phyloP scores from a whole-genome alignment of 352 stramenopile species.

The Pythium phragmitis region DNA sequence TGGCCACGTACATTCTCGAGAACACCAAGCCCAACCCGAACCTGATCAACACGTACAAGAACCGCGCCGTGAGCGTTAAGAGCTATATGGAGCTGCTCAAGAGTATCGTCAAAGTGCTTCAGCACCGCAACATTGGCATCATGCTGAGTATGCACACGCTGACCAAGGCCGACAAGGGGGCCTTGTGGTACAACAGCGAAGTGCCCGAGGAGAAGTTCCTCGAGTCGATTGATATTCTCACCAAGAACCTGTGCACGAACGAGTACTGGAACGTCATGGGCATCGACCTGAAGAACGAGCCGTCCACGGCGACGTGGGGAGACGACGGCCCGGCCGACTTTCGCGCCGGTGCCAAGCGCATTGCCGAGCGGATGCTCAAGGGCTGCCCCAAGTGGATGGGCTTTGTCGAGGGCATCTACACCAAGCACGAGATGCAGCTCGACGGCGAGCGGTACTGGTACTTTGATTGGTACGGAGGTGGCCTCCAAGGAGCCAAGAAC shows the following conservation, averaged over 20 bases:
- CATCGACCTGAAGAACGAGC: constrained; percentile 72
- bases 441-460: constrained; percentile 50
- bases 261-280: constrained; percentile 80
- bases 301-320: constrained; percentile 51
- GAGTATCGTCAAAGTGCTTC: constrained; percentile 38
- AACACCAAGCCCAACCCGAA: constrained; percentile 24
- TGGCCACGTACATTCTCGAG: constrained; percentile 48
- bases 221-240: constrained; percentile 36
- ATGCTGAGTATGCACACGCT: constrained; percentile 44
- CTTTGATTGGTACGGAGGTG: constrained; percentile 69
- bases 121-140: constrained; percentile 44
- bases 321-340: constrained; percentile 50
- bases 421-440: constrained; percentile 40
- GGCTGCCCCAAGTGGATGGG: constrained; percentile 68
- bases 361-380: constrained; percentile 65
- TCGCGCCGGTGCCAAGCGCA: constrained; percentile 39
- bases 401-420: constrained; percentile 70
- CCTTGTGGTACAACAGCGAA: constrained; percentile 35
- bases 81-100: constrained; percentile 46
- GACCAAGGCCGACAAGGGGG: constrained; percentile 28
- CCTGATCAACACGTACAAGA: constrained; percentile 44
- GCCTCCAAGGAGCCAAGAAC: constrained; percentile 41
- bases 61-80: constrained; percentile 49
- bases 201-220: constrained; percentile 23
- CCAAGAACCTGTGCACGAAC: constrained; percentile 42